Base-by-base conservation (phyloP, 2,329 filamentous ascomycete species). In the Alternaria arborescens region DNA sequence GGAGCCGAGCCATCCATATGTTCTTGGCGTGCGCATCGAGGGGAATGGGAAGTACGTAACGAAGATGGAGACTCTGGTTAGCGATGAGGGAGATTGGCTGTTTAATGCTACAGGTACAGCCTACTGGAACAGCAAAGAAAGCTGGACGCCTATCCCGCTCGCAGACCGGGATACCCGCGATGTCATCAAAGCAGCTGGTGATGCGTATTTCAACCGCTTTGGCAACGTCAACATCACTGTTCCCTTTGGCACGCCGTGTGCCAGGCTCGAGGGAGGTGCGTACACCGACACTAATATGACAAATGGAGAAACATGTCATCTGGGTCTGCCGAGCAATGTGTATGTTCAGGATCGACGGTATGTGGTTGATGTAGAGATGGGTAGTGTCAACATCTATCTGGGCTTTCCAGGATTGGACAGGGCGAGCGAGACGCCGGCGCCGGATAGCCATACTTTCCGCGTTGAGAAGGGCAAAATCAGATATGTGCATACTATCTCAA, bases 371-470 rank as follows among this genome's bases (percentile, higher is more conserved):
- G 62, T 69, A 20, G 60, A 70, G 36, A 64, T 66, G 43, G 72
- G 72, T 1, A 69, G 64, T 14, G 71, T 73, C 14, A 70, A 70
- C 24, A 67, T 75, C 16, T 67, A 66, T 60, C 22, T 68, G 55
- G 66, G 66, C 18, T 65, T 74, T 56, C 68, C 67, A 28, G 53
- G 71, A 14, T n/a, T 71, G 10, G 66, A 72, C 50, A 40, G 66
- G 1, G 65, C 55, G 5, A 66, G 62, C 22, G 55, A 55, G 3
- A 41, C 48, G 7, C 64, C 52, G 38, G 52, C 52, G 36, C 71
- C 72, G 3, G 71, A 74, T 58, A 71, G 65, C 14, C 70, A 74
- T 66, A 57, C 62, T 14, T 74, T 75, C 32, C 55, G 71, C 16
- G 64, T 74, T 3, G 69, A 73, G 58, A 55, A 64, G 8, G 70